phyloP scores from a whole-genome alignment of 345 rosid species.

The Arabis hirsuta region DNA sequence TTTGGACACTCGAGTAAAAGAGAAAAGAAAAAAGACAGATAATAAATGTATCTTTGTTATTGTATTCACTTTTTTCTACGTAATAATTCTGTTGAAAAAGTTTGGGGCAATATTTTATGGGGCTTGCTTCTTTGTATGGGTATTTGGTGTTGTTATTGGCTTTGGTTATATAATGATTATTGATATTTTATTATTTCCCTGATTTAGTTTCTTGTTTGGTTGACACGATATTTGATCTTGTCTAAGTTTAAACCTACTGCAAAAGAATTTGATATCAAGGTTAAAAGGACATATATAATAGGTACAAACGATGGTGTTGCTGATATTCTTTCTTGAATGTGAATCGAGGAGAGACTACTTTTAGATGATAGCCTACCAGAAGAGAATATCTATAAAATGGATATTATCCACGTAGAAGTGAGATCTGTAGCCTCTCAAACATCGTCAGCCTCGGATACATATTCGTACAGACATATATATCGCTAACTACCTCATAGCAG shows the following conservation, averaged over 20 bases:
- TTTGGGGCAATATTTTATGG: slow-evolving; percentile 34
- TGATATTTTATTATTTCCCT: slow-evolving; percentile 10
- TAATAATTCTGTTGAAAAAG: slow-evolving; percentile 27
- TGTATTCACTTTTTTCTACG: slow-evolving; percentile 24
- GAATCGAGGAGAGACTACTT: too few species aligned
- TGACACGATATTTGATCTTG: background rate
- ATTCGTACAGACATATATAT: too few species aligned
- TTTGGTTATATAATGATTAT: slow-evolving; percentile 20
- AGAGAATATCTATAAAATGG: too few species aligned
- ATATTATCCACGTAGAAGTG: too few species aligned
- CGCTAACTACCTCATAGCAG: too few species aligned
- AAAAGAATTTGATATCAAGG: too few species aligned
- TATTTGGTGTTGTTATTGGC: slow-evolving; percentile 26
- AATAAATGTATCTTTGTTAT: slow-evolving; percentile 34
- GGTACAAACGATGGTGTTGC: too few species aligned
- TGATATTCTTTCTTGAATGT: too few species aligned
- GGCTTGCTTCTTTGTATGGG: slow-evolving; percentile 38
- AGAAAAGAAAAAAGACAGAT: slow-evolving; percentile 15
- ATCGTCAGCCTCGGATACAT: too few species aligned
- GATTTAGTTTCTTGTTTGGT: slow-evolving; percentile 1
- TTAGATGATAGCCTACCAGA: too few species aligned
- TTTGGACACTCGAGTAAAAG: slow-evolving; percentile 18
- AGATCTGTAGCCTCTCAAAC: too few species aligned
- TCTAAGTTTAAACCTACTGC: background rate
- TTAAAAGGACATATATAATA: too few species aligned